Conservation (phyloP, 2,329 filamentous ascomycete genomes). For the Cytospora mali region DNA sequence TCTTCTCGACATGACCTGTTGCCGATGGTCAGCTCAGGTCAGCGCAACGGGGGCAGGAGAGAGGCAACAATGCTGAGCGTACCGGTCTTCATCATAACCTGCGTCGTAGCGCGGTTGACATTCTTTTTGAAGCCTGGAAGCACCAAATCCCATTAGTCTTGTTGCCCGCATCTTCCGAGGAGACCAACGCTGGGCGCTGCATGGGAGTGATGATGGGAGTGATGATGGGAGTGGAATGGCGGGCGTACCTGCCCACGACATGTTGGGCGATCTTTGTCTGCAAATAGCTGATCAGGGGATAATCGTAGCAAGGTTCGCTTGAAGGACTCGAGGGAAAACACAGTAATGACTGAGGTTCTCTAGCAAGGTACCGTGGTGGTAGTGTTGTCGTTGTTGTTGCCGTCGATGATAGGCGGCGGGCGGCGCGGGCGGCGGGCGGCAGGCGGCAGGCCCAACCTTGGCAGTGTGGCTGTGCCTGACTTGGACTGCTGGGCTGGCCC, state of each 20-base stretch:
- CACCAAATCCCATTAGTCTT: not conserved
- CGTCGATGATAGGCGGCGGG: not conserved
- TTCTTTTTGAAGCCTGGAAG: constrained; percentile 83
- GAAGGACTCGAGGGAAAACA: constrained; percentile 1
- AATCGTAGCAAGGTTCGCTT: not conserved
- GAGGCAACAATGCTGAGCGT: constrained; percentile 34
- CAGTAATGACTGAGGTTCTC: constrained; percentile 1
- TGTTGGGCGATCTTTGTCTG: constrained; percentile 37
- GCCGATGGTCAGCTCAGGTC: constrained; percentile 7
- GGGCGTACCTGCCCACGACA: constrained; percentile 53
- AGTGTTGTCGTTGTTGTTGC: not conserved
- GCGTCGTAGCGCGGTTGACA: constrained; percentile 97
- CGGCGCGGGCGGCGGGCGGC: not conserved
- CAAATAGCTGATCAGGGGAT: not conserved
- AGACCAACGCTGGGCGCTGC: constrained; percentile 20
- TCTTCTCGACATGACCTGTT: constrained; percentile 92
- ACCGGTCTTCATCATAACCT: constrained; percentile 99
- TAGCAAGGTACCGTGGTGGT: not conserved
- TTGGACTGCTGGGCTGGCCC: not conserved
- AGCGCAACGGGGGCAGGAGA: not conserved
- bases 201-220: constrained; percentile 23
- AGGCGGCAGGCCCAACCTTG: not conserved
- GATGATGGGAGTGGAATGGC: too few relatives aligned
- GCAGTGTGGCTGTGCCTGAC: not conserved
- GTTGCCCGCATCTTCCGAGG: not conserved